Evolutionary conservation across 257 asterid genomes (phyloP), one percentile per base, ranked within the genome.

Genomic region (Plantago major): DNA sequence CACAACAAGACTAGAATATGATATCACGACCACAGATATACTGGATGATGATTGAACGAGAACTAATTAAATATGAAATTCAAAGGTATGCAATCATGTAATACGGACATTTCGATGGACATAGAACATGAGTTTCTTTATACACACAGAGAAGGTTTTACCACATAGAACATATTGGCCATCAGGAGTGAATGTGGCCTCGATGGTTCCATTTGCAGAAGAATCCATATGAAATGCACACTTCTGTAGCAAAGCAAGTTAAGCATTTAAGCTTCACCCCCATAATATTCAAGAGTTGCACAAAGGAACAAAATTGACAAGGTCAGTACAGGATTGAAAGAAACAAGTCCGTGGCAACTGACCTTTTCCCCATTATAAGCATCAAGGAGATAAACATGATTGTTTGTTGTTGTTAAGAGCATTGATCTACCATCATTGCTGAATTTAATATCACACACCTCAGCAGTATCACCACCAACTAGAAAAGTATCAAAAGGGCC

Each of bases 331-430:
- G 33, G 44, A 43, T 30, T 11, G 16, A 53, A 51, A 53, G 55
- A 68, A 48, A 66, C 9, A 50, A 28, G 48, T 56, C 33, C 38
- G 44, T 8, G 18, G 59, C 50, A 65, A 60, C 78, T 70, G 62
- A 92, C 99, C 99, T 92, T 92, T 50, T 92, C 99, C 67, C 99
- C 99, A 6, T 77, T 79, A 75, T 89, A 93, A 55, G 99, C 95
- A 62, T 92, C 97, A 68, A 89, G 97, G 66, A 93, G 76, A 70
- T 93, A 89, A 5, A 93, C 80, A 70, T 65, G 76, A 82, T 92
- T 89, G 78, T 78, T 89, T 52, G 93, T 81, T 62, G 99, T 89
- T 38, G 94, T 81, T 84, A 93, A 77, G 67, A 93, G 94, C 95
- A 93, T 78, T 42, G 96, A 93, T 85, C 84, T 84, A 33, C 97